These are phyloP conservation scores for Chionographis japonica DNA, from an alignment of 106 monocot species.

Conservation along the genomic window DNA sequence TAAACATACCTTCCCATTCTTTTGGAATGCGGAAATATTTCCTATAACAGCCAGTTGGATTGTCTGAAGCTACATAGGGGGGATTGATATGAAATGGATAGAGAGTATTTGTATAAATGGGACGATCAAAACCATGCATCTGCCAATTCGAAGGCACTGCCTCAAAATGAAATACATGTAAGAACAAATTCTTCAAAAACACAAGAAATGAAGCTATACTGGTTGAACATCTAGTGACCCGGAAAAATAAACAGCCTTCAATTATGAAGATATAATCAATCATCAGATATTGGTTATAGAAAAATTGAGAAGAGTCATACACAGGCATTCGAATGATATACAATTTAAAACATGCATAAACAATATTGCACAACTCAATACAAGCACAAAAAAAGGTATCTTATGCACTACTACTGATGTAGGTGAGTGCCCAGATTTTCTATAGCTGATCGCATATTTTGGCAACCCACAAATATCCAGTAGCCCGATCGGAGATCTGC, in stretches of 20 bases:
- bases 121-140: slow-evolving; percentile 95
- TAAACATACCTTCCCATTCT: slow-evolving; percentile 74
- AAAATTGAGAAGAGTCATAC: too few species aligned
- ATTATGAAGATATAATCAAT: background rate
- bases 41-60: slow-evolving; percentile 91
- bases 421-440: too few species aligned
- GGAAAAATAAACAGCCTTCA: background rate
- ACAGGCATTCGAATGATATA: too few species aligned
- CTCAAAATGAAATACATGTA: slow-evolving; percentile 17
- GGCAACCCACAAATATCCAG: too few species aligned
- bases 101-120: slow-evolving; percentile 85
- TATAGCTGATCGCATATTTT: too few species aligned
- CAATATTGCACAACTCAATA: too few species aligned
- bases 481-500: too few species aligned
- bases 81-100: slow-evolving; percentile 94
- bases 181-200: background rate
- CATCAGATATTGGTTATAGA: too few species aligned
- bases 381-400: too few species aligned
- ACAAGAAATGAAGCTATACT: background rate
- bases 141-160: slow-evolving; percentile 99
- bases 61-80: slow-evolving; percentile 70
- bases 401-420: too few species aligned
- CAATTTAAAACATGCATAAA: too few species aligned
- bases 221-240: background rate
- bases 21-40: slow-evolving; percentile 64